Evolutionary conservation across 179 eudicot genomes (phyloP), one percentile per base, ranked within the genome.

Genomic region (Amaranthus tricolor): DNA sequence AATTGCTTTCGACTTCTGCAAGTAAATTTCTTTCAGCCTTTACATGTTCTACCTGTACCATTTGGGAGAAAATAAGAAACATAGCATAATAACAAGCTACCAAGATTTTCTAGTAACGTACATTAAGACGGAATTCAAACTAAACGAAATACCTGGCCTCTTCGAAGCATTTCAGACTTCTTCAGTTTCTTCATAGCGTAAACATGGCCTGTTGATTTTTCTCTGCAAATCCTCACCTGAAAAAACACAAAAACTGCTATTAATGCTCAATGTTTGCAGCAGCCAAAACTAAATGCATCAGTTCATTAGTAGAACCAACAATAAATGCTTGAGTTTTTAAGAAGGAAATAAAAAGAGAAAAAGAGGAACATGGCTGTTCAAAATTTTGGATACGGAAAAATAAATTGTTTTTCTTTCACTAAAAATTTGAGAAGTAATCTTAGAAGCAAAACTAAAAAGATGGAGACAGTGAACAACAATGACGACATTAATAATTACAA

Each of bases 91-190:
- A 66, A 19, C 62, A 70, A 59, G 58, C 14, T 45, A 58, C 72
- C 71, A 50, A 31, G 40, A 31, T 31, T n/a, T n/a, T 31, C 40
- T 31, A 72, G 16, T 56, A 43, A 24, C 47, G 60, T 48, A 63
- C 60, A 59, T 61, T 50, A 52, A 49, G 17, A 69, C 19, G n/a
- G 68, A 74, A 62, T 56, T 52, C 13, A 62, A 62, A 74, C 59
- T 75, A 15, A 68, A 62, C 31, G 65, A 74, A 74, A 80, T 76
- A 89, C 98, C 90, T 94, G 98, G 76, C 98, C 98, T 82, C 98
- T 83, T 61, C 98, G 93, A 77, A 94, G 97, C 98, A 94, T 94
- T 86, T 94, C 97, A 43, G 98, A 92, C 79, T 93, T 91, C 82
- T 91, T 93, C 65, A 93, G 79, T 81, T 93, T 93, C 77, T 93